Evolutionary conservation across 495 filamentous ascomycete genomes (phyloP).

Genomic region (Annulohypoxylon bovei): DNA sequence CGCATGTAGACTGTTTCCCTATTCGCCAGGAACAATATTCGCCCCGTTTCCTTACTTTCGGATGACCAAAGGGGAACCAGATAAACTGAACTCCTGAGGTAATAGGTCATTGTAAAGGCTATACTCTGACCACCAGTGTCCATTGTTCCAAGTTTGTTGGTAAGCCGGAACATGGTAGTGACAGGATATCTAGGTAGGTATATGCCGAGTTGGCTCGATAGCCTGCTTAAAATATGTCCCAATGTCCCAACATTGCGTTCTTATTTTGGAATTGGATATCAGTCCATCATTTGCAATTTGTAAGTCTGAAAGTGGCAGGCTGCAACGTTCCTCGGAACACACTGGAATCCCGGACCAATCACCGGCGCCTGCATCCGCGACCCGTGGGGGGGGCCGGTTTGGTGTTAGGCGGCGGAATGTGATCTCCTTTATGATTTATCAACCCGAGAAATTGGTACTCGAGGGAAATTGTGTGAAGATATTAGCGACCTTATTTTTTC

Average conservation of each 20-base stretch:
- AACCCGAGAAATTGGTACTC: slow-evolving; percentile 28
- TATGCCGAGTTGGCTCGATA: slow-evolving; percentile 14
- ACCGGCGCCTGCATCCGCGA: slow-evolving; percentile 24
- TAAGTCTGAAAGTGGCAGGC: slow-evolving; percentile 23
- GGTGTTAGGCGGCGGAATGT: slow-evolving; percentile 7
- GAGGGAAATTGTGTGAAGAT: slow-evolving; percentile 9
- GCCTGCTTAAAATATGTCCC: slow-evolving; percentile 6
- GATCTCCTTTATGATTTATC: slow-evolving; percentile 14
- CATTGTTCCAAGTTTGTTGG: not conserved
- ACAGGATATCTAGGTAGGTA: not conserved
- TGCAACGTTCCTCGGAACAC: slow-evolving; percentile 36
- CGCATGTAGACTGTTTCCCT: slow-evolving; percentile 12
- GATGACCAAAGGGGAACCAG: not conserved
- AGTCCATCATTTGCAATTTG: slow-evolving; percentile 13
- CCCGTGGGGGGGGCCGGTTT: slow-evolving; percentile 29
- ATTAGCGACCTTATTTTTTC: not conserved
- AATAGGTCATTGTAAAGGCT: slow-evolving; percentile 10
- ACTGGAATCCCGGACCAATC: slow-evolving; percentile 35
- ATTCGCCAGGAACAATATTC: slow-evolving; percentile 4
- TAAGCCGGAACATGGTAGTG: not conserved
- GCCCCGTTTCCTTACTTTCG: slow-evolving; percentile 16
- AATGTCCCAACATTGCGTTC: not conserved
- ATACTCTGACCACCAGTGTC: not conserved
- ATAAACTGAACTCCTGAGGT: slow-evolving; percentile 8
- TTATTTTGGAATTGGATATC: slow-evolving; percentile 21